phyloP scores from a whole-genome alignment of 1,139 yeast genomes.

The Yarrowia galli region DNA sequence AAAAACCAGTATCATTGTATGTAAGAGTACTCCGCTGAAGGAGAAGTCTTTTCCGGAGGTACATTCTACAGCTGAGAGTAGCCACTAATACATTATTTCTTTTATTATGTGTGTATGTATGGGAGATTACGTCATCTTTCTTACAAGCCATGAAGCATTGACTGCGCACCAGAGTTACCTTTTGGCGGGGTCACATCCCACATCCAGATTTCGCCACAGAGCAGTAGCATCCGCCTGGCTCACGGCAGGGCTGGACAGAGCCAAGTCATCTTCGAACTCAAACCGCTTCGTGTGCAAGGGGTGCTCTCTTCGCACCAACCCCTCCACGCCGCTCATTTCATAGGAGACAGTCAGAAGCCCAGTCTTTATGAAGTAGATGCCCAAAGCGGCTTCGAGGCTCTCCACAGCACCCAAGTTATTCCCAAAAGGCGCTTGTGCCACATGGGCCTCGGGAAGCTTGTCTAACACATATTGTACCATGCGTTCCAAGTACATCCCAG shows the following conservation, averaged over 20 bases:
- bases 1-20: background rate
- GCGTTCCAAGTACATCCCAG: conserved; percentile 35
- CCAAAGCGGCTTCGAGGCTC: conserved; percentile 25
- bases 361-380: conserved; percentile 10
- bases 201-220: conserved; percentile 15
- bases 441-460: conserved; percentile 16
- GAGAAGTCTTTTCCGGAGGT: too few relatives aligned
- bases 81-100: too few relatives aligned
- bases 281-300: conserved; percentile 20
- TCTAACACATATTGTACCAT: conserved; percentile 1
- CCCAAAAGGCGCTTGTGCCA: conserved; percentile 11
- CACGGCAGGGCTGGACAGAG: conserved; percentile 13
- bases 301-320: conserved; percentile 21
- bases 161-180: background rate
- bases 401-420: conserved; percentile 16
- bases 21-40: too few relatives aligned
- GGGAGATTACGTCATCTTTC: background rate
- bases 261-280: conserved; percentile 12
- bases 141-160: background rate
- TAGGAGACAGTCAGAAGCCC: conserved; percentile 19
- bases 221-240: conserved; percentile 20
- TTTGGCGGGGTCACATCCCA: conserved; percentile 15
- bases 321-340: conserved; percentile 32
- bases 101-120: too few relatives aligned
- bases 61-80: too few relatives aligned